Evolutionary conservation across 305 asterid genomes (phyloP).

Genomic region (Rubia balearica): DNA sequence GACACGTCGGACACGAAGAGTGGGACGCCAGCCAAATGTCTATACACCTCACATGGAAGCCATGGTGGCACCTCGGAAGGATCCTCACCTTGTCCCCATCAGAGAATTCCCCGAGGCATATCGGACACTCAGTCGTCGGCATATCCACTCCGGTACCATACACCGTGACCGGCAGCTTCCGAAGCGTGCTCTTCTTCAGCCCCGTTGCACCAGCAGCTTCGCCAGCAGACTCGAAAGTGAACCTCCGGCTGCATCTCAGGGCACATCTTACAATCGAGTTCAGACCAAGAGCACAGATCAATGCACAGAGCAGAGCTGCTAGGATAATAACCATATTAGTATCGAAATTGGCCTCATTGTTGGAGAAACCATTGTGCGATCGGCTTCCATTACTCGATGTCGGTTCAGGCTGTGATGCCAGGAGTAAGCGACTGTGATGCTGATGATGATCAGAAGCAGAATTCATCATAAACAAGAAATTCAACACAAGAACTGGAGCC

Average conservation of each 20-base stretch:
- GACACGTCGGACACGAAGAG: conserved; percentile 80
- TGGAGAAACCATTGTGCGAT: conserved; percentile 20
- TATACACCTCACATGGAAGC: conserved; percentile 62
- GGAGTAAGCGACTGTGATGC: conserved; percentile 40
- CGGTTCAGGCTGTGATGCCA: conserved; percentile 18
- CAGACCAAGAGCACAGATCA: conserved; percentile 62
- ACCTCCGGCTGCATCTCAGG: conserved; percentile 30
- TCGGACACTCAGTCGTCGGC: conserved; percentile 39
- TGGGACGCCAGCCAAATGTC: conserved; percentile 72
- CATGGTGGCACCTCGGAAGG: conserved; percentile 60
- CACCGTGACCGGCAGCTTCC: conserved; percentile 31
- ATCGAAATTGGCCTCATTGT: conserved; percentile 45
- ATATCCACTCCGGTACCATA: conserved; percentile 28
- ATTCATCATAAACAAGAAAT: conserved; percentile 22
- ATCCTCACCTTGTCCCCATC: conserved; percentile 76
- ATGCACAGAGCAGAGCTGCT: conserved; percentile 57
- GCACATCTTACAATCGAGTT: conserved; percentile 45
- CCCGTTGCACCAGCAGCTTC: conserved; percentile 27
- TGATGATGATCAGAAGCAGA: conserved; percentile 29
- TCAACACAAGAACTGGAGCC: conserved; percentile 5
- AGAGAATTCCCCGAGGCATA: conserved; percentile 53
- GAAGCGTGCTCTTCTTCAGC: conserved; percentile 28
- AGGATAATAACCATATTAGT: conserved; percentile 66
- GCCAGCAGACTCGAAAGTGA: conserved; percentile 20
- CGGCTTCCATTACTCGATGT: conserved; percentile 20